These are phyloP conservation scores for Actinidia polygama DNA, from an alignment of 179 eudicot species.

Conservation along the genomic window DNA sequence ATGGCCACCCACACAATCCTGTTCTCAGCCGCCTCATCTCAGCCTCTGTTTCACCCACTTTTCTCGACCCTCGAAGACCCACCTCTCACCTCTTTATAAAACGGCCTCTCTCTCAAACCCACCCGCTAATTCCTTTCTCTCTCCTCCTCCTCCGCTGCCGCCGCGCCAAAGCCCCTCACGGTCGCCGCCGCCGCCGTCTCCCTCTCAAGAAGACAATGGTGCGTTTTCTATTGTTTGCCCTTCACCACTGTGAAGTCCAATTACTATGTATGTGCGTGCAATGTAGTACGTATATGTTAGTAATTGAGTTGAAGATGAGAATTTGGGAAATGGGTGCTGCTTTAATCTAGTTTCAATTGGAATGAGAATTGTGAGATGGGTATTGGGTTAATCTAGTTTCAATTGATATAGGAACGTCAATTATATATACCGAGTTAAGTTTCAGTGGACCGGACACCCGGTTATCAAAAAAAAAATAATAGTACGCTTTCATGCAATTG, in stretches of 20 bases:
- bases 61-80: conserved; percentile 17
- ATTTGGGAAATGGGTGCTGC: conserved; percentile 11
- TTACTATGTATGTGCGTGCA: neutral
- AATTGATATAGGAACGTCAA: neutral
- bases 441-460: too few relatives aligned
- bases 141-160: too few relatives aligned
- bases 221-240: conserved; percentile 2
- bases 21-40: neutral
- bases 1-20: conserved; percentile 17
- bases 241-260: neutral
- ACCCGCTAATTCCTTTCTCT: conserved; percentile 36
- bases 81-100: conserved; percentile 41
- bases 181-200: conserved; percentile 62
- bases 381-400: neutral
- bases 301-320: conserved; percentile 13
- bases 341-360: neutral
- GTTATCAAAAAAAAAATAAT: too few relatives aligned
- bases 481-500: too few relatives aligned
- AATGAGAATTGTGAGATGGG: neutral
- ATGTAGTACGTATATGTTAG: neutral
- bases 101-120: conserved; percentile 43
- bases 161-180: conserved; percentile 51
- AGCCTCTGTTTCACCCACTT: conserved; percentile 25
- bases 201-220: conserved; percentile 81
- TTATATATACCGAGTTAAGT: too few relatives aligned